A percentile compares a stretch with the other conserved stretches of the same genome.
These are phyloP conservation scores for Calocybe gangraenosa DNA, from an alignment of 768 basidiomycete species.

Conservation along the genomic window DNA sequence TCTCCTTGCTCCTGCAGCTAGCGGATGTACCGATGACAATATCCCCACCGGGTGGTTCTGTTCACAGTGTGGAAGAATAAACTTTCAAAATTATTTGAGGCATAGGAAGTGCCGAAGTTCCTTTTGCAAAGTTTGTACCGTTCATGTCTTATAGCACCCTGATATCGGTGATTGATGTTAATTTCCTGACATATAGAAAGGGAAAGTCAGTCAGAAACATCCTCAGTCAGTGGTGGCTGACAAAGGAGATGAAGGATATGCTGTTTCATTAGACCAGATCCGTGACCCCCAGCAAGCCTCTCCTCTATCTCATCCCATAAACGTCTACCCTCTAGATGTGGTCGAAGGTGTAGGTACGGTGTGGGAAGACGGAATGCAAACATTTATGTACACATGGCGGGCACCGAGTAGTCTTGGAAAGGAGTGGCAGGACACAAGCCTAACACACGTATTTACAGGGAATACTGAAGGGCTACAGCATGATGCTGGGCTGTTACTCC, in stretches of 20 bases:
- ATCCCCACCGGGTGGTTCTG: conserved; percentile 51
- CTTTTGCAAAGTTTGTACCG: conserved; percentile 33
- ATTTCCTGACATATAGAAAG: background rate
- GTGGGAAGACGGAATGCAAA: conserved; percentile 31
- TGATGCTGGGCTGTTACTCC: conserved; percentile 32
- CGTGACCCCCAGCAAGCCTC: conserved; percentile 31
- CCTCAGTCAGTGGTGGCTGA: background rate
- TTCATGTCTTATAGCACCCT: too few relatives aligned
- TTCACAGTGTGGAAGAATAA: conserved; percentile 41
- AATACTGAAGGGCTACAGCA: conserved; percentile 37
- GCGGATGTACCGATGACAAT: conserved; percentile 24
- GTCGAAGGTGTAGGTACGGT: conserved; percentile 11
- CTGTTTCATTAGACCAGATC: conserved; percentile 24
- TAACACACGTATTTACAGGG: conserved; percentile 47
- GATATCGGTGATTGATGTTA: background rate
- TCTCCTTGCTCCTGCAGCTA: conserved; percentile 25
- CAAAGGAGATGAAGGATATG: conserved; percentile 10
- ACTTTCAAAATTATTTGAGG: conserved; percentile 40
- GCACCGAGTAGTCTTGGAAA: background rate
- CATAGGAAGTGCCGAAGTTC: conserved; percentile 41
- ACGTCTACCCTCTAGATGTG: conserved; percentile 20
- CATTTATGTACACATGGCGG: conserved; percentile 26
- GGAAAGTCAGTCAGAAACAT: background rate
- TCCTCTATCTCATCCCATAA: conserved; percentile 27
- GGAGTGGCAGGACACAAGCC: conserved; percentile 4